A percentile compares a stretch with the other conserved stretches of the same genome.
These are phyloP conservation scores for Naganishia sp. DNA, from an alignment of 1,284 basidiomycete genomes.

Conservation along the genomic window DNA sequence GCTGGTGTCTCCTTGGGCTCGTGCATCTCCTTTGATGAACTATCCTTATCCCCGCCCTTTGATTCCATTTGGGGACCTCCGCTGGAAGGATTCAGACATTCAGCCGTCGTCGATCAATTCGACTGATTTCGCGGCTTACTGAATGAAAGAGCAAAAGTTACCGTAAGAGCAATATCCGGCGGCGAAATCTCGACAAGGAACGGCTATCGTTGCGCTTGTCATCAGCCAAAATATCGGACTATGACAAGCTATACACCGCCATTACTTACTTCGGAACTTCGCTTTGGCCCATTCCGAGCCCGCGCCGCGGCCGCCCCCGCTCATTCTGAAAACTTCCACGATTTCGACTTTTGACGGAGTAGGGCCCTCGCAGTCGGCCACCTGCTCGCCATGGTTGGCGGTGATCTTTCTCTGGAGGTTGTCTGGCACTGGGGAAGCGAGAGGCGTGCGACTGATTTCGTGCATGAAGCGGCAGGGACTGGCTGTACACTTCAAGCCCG, in stretches of 20 bases:
- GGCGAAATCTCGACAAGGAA: slow-evolving; percentile 49
- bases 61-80: neutral
- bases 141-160: slow-evolving; percentile 53
- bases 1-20: neutral
- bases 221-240: neutral
- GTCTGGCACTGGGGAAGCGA: slow-evolving; percentile 10
- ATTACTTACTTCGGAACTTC: slow-evolving; percentile 48
- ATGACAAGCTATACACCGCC: neutral
- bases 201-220: slow-evolving; percentile 36
- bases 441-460: slow-evolving; percentile 35
- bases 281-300: slow-evolving; percentile 44
- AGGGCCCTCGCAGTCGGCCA: slow-evolving; percentile 33
- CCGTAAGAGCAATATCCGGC: slow-evolving; percentile 50
- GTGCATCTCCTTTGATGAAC: neutral
- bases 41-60: neutral
- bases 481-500: slow-evolving; percentile 52
- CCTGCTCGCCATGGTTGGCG: neutral
- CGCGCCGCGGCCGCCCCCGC: slow-evolving; percentile 52
- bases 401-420: slow-evolving; percentile 3
- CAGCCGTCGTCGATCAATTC: neutral
- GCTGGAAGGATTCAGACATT: neutral
- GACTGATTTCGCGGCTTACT: slow-evolving; percentile 27
- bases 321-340: slow-evolving; percentile 50
- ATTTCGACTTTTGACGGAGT: slow-evolving; percentile 37
- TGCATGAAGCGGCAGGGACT: slow-evolving; percentile 55